Conservation (phyloP, 805 yeast genomes). For the Candida insectorum region DNA sequence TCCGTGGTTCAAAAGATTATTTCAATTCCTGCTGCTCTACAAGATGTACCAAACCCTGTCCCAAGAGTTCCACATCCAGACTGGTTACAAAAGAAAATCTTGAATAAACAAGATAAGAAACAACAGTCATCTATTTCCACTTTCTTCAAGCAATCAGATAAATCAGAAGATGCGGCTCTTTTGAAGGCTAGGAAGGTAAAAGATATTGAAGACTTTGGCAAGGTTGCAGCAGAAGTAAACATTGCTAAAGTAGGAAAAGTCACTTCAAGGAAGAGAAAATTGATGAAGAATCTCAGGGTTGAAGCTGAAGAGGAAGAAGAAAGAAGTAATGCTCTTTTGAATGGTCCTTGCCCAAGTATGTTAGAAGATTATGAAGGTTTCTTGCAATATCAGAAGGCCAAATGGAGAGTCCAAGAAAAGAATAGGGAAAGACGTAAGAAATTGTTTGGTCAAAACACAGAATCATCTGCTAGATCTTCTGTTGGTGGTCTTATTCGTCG, state of each 20-base stretch:
- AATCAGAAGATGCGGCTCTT: constrained; percentile 29
- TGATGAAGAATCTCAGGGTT: constrained; percentile 13
- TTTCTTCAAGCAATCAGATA: constrained; percentile 51
- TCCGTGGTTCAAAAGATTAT: constrained; percentile 93
- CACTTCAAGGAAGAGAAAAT: constrained; percentile 44
- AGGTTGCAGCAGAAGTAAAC: constrained; percentile 17
- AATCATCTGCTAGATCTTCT: constrained; percentile 50
- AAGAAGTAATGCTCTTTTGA: constrained; percentile 43
- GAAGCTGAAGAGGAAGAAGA: constrained; percentile 45
- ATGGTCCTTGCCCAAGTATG: constrained; percentile 62
- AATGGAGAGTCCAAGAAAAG: constrained; percentile 79
- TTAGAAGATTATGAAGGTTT: constrained; percentile 64
- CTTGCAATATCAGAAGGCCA: constrained; percentile 74
- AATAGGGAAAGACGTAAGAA: constrained; percentile 69
- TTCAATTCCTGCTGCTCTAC: constrained; percentile 96
- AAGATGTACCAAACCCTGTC: constrained; percentile 83
- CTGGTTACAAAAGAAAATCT: constrained; percentile 74
- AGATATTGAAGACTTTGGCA: constrained; percentile 77
- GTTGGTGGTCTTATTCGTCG: constrained; percentile 69
- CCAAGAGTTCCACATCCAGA: constrained; percentile 93
- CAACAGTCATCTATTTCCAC: constrained; percentile 65
- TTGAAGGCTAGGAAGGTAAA: constrained; percentile 31
- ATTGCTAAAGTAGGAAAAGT: constrained; percentile 45
- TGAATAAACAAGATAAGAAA: constrained; percentile 56
- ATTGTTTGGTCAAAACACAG: constrained; percentile 68